Base-by-base conservation (phyloP, 805 yeast species). In the Kazachstania bromeliacearum region DNA sequence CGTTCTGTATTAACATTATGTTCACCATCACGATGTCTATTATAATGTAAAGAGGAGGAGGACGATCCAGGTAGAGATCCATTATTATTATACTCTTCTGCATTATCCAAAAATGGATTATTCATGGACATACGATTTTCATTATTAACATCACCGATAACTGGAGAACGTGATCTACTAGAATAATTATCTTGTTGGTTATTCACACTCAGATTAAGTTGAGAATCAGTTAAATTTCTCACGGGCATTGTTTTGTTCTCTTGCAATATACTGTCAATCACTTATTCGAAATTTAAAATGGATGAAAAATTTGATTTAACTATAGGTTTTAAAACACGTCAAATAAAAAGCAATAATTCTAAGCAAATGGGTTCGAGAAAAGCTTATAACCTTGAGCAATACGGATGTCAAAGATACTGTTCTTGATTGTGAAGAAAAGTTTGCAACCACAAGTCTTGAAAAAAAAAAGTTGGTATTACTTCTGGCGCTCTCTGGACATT, bases 221-320 rank as follows among this genome's bases (percentile, higher is more conserved):
- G 33, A 4, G 43, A 33, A 31, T 39, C 31, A 3, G 43, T 42
- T 14, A 42, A 28, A 31, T 42, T 39, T 35, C 45, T 42, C 9
- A 34, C 28, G 7, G 36, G 25, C 41, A 42, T 85, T 84, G 5
- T 92, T 88, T 15, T 42, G 8, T 25, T 25, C 14, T 19, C 7
- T 19, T 26, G 20, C 12, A 24, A 22, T n/a, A 6, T 17, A 18
- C 8, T 9, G 23, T 16, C 7, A 16, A 12, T 18, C 23, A n/a
- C 18, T 23, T 10, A 21, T 10, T 16, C 20, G 17, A 24, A 7
- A 14, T 14, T 5, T 10, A 12, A 22, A 15, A 22, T n/a, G 8
- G 5, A 22, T n/a, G n/a, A n/a, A n/a, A n/a, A n/a, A n/a, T n/a
- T n/a, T n/a, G n/a, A n/a, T n/a, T n/a, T n/a, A n/a, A n/a, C n/a